Percentiles rank a stretch among this genome's conserved stretches.
Conservation (phyloP, 179 eudicot genomes). For the Camellia oleifera region DNA sequence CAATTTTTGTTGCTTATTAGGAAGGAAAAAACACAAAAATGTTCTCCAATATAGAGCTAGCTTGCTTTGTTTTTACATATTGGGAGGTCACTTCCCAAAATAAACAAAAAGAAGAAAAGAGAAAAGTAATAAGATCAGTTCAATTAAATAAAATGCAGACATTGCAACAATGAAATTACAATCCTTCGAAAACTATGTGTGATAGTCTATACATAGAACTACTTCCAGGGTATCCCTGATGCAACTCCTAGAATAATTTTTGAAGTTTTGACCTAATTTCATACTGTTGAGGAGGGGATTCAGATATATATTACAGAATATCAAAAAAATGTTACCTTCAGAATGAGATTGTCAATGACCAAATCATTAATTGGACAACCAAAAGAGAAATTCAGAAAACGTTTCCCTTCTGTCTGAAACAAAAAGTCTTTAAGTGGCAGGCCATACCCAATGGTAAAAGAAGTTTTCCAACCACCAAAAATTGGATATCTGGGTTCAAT, state of each 20-base stretch:
- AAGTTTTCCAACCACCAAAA: constrained; percentile 95
- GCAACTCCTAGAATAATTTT: background rate
- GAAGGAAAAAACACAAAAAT: no score
- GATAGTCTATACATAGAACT: background rate
- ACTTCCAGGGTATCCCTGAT: background rate
- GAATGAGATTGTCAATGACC: constrained; percentile 67
- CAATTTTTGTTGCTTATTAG: background rate
- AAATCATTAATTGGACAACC: constrained; percentile 79
- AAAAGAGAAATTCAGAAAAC: constrained; percentile 66
- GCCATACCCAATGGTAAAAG: constrained; percentile 89
- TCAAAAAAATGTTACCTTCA: constrained; percentile 56
- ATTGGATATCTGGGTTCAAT: constrained; percentile 95
- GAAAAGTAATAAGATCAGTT: background rate
- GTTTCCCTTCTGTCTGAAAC: constrained; percentile 75
- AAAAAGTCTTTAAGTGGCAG: constrained; percentile 82
- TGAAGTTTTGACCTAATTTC: background rate
- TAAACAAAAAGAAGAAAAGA: background rate
- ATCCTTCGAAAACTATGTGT: background rate
- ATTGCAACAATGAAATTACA: constrained; percentile 1
- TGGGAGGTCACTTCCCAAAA: background rate
- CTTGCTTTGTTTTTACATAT: background rate
- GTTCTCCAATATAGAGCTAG: background rate
- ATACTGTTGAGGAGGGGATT: background rate
- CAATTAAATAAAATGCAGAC: background rate
- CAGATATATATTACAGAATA: background rate